A percentile compares a stretch with the other conserved stretches of the same genome.
phyloP scores from a whole-genome alignment of 306 rosid genomes.

The Heteromeles arbutifolia region DNA sequence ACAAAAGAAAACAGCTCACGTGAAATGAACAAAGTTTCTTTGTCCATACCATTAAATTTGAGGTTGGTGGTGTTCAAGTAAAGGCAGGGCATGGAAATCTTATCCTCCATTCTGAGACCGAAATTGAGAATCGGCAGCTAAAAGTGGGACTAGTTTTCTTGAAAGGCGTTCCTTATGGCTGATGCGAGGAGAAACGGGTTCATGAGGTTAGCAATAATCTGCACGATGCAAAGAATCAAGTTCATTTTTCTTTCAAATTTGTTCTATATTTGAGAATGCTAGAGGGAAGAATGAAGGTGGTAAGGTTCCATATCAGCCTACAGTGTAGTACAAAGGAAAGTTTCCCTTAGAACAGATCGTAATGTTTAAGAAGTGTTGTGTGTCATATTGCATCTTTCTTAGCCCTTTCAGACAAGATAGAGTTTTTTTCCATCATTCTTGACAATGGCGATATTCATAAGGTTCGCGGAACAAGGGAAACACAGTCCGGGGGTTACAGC shows the following conservation, averaged over 20 bases:
- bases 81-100: background rate
- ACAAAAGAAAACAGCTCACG: background rate
- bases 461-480: background rate
- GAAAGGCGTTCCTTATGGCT: background rate
- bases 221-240: background rate
- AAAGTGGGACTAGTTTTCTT: background rate
- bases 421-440: background rate
- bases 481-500: background rate
- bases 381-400: background rate
- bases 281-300: background rate
- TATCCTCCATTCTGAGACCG: background rate
- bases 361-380: background rate
- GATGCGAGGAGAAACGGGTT: background rate
- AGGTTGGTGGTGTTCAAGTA: background rate
- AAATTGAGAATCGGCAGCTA: background rate
- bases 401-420: background rate
- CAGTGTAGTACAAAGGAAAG: background rate
- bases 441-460: background rate
- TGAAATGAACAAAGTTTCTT: background rate
- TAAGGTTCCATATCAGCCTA: background rate
- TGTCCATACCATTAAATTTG: background rate
- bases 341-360: background rate
- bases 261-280: background rate
- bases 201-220: background rate
- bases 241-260: background rate